These are phyloP conservation scores for Hsuehochloa calcarea DNA, from an alignment of 176 grass and related monocot species.

Conservation along the genomic window DNA sequence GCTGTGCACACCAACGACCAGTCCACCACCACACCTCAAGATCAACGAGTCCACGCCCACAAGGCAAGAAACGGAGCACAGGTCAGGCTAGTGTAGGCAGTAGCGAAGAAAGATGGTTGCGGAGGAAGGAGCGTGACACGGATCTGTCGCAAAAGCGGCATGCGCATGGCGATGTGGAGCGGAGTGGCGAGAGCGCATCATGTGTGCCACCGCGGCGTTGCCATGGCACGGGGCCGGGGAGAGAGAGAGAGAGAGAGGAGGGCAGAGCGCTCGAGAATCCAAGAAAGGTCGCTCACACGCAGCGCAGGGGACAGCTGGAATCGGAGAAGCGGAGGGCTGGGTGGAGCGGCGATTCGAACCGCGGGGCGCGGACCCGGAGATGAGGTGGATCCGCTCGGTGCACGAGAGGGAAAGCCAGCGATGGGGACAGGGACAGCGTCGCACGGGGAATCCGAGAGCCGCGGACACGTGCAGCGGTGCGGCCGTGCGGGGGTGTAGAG, in stretches of 20 bases:
- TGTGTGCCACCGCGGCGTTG: constrained; percentile 39
- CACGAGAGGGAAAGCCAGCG: not conserved
- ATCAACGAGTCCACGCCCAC: not conserved
- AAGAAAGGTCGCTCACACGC: constrained; percentile 18
- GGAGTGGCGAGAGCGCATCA: constrained; percentile 36
- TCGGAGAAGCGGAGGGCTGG: constrained; percentile 30
- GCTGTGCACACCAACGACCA: constrained; percentile 21
- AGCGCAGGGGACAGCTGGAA: constrained; percentile 35
- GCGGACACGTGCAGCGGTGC: constrained; percentile 7
- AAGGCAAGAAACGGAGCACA: constrained; percentile 14
- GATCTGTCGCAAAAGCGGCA: constrained; percentile 32
- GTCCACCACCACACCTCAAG: not conserved
- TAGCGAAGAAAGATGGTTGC: not conserved
- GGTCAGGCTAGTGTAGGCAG: not conserved
- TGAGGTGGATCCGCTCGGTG: not conserved
- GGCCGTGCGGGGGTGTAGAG: not conserved
- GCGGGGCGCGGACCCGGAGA: not conserved
- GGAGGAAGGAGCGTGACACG: not conserved
- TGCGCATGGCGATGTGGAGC: constrained; percentile 35
- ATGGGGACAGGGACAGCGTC: not conserved
- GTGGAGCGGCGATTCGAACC: not conserved
- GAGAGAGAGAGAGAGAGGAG: not conserved
- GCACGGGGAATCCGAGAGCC: not conserved
- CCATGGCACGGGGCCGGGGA: not conserved
- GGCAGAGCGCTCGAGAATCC: not conserved